Evolutionary conservation across 306 rosid genomes (phyloP).

Genomic region (Vachellia pachyceras): DNA sequence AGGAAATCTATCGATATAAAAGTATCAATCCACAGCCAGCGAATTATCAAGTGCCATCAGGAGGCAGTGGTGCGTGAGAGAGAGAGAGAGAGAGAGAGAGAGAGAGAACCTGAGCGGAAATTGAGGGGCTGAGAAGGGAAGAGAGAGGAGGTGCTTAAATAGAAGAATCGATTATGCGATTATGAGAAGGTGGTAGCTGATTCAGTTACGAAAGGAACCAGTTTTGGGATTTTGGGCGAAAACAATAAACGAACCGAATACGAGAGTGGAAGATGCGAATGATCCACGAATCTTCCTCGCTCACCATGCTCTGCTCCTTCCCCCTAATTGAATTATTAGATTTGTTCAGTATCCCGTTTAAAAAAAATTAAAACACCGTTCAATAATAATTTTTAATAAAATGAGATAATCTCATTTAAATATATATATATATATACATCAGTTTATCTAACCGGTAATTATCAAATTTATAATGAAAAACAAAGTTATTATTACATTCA

Average conservation of each 20-base stretch:
- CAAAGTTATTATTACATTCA: too few species aligned
- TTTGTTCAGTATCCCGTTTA: too few species aligned
- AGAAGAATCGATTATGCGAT: background rate
- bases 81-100: slow-evolving; percentile 24
- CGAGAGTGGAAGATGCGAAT: slow-evolving; percentile 55
- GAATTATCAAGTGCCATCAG: background rate
- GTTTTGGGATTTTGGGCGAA: background rate
- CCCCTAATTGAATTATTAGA: too few species aligned
- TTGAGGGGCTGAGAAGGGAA: slow-evolving; percentile 30
- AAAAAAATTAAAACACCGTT: too few species aligned
- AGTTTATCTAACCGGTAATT: too few species aligned
- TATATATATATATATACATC: too few species aligned
- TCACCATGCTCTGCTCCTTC: background rate
- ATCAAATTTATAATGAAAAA: too few species aligned
- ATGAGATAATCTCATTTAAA: too few species aligned
- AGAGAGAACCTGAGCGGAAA: slow-evolving; percentile 52
- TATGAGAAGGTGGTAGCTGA: background rate
- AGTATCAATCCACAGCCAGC: background rate
- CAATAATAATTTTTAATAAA: too few species aligned
- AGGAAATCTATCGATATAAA: background rate
- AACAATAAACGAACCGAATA: slow-evolving; percentile 39
- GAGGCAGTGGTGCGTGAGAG: background rate
- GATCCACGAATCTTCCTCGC: slow-evolving; percentile 55
- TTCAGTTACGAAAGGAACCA: background rate
- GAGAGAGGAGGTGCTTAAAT: slow-evolving; percentile 1